Conservation (phyloP, 805 yeast species). For the Kuraishia capsulata region DNA sequence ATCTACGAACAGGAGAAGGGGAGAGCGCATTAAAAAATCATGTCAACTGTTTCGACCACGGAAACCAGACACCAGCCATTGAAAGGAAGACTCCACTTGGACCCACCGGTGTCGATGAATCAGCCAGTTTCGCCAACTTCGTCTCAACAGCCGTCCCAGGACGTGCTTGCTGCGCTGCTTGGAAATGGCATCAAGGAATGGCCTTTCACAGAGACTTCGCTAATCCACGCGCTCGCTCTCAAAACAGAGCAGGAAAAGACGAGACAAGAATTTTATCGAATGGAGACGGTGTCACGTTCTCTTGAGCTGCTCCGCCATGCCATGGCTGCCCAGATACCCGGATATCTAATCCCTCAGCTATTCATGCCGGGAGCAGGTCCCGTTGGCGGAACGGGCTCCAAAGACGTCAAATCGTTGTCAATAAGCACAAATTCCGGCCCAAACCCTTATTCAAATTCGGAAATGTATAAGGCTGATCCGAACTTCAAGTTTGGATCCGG, state of each 20-base stretch:
- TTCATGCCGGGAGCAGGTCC: constrained; percentile 19
- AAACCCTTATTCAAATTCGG: no score
- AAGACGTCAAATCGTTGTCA: constrained; percentile 7
- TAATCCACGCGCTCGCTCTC: constrained; percentile 48
- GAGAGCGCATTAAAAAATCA: no score
- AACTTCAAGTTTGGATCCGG: background rate
- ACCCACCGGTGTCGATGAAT: background rate
- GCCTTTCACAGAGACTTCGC: constrained; percentile 50
- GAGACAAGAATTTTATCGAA: constrained; percentile 65
- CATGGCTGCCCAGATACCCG: constrained; percentile 51
- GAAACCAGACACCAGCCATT: no score
- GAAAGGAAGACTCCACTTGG: background rate
- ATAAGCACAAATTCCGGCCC: background rate
- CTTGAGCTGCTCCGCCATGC: constrained; percentile 58
- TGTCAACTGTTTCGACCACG: no score
- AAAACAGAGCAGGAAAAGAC: constrained; percentile 70
- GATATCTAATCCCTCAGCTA: constrained; percentile 50
- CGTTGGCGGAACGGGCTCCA: no score
- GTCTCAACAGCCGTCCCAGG: background rate
- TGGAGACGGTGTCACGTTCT: constrained; percentile 53
- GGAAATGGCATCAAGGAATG: constrained; percentile 17
- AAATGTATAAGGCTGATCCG: background rate
- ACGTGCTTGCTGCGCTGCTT: background rate
- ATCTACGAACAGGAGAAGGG: no score
- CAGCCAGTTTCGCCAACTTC: background rate